Conservation (phyloP, 768 basidiomycete genomes). For the Agrocybe pediades region DNA sequence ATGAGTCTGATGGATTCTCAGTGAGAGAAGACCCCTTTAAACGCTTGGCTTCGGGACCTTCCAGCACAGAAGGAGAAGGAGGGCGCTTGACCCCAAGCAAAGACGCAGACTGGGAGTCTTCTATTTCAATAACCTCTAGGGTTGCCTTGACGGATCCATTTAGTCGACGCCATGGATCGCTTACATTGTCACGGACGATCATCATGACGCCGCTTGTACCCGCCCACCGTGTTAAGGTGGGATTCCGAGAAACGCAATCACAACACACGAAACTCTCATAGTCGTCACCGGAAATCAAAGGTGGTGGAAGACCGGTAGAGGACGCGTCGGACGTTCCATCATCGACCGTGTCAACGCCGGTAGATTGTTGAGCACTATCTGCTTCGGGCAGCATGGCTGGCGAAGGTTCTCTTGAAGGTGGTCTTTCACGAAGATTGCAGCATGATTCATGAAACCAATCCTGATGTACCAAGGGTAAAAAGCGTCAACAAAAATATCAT, state of each 20-base stretch:
- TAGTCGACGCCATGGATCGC: slow-evolving; percentile 55
- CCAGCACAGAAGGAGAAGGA: slow-evolving; percentile 36
- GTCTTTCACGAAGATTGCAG: slow-evolving; percentile 74
- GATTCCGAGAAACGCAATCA: slow-evolving; percentile 59
- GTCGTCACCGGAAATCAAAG: slow-evolving; percentile 64
- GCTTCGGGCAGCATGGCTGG: slow-evolving; percentile 23
- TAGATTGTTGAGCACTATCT: slow-evolving; percentile 6
- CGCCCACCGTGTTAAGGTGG: slow-evolving; percentile 59
- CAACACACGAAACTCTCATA: slow-evolving; percentile 81
- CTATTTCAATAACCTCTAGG: slow-evolving; percentile 29
- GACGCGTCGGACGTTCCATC: slow-evolving; percentile 64
- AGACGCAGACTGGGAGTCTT: slow-evolving; percentile 21
- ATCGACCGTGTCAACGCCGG: slow-evolving; percentile 32
- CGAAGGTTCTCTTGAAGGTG: slow-evolving; percentile 46
- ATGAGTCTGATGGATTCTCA: slow-evolving; percentile 15
- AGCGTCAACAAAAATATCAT: neutral
- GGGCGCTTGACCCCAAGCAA: slow-evolving; percentile 52
- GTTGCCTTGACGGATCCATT: slow-evolving; percentile 26
- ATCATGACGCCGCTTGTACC: slow-evolving; percentile 71
- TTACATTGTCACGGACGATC: slow-evolving; percentile 54
- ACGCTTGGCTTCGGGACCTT: slow-evolving; percentile 39
- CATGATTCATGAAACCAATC: slow-evolving; percentile 95
- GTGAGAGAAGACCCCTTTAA: slow-evolving; percentile 28
- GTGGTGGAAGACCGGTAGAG: slow-evolving; percentile 65
- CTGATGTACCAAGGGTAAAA: slow-evolving; percentile 35